Evolutionary conservation across 2,329 filamentous ascomycete genomes (phyloP), one percentile per base, ranked within the genome.

Genomic region (Hymenoscyphus fructigenus): DNA sequence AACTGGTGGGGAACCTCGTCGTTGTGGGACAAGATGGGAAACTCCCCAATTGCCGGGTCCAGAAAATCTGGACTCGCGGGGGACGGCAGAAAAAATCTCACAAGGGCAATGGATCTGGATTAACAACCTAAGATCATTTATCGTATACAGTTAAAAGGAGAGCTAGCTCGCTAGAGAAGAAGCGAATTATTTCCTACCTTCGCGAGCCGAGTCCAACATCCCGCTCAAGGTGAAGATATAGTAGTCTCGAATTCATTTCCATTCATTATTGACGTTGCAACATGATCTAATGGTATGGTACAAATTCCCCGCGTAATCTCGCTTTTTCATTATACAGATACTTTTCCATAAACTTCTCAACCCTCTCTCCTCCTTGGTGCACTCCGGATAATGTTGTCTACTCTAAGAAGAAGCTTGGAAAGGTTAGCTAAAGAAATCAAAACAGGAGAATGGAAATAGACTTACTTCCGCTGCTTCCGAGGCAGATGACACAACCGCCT

Each of bases 311-410:
- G 62, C 65, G 69, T 69, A 67, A 62, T 66, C 57, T 66, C 65
- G 64, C 57, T 62, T 20, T 55, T 62, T 73, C 70, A 73, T 74
- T 68, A 72, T 75, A 75, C 73, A 75, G 63, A 61, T 63, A 63
- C 66, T 65, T 62, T 61, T 66, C 60, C 67, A 63, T 65, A 61
- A 68, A 61, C 67, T 67, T 61, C 91, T 84, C 90, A 89, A 73
- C 91, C 86, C 78, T 94, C 91, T 68, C 92, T 85, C 80, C 86
- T 88, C 77, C 95, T 85, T 61, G 95, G 95, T 61, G 95, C 95
- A 60, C 92, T 91, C 67, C 94, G 89, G 77, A 99, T 98, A 78
- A 99, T 99, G 79, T 98, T 95, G 81, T 99, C 95, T 61, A 99
- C 95, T 76, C 95, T 87, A 70, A 99, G 83, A 68, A 99, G 85